Conservation (phyloP, 495 filamentous ascomycete genomes). For the Paragyromitra xinjiangensis region DNA sequence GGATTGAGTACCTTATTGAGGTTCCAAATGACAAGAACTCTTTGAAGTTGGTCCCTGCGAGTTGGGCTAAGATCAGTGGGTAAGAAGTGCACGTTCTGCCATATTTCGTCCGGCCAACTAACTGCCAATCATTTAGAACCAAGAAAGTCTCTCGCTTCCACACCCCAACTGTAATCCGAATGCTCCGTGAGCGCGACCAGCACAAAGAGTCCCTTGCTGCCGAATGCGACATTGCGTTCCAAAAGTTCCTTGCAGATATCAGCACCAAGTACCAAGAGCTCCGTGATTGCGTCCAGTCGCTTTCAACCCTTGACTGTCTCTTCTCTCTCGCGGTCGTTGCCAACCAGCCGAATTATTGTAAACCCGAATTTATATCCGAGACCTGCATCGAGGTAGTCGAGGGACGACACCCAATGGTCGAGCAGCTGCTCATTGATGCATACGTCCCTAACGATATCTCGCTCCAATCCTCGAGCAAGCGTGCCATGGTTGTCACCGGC, state of each 20-base stretch:
- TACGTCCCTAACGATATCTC: conserved; percentile 93
- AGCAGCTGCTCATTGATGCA: conserved; percentile 81
- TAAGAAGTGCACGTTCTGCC: not conserved
- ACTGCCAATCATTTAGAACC: conserved; percentile 61
- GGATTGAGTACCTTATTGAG: conserved; percentile 95
- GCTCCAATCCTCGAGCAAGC: conserved; percentile 66
- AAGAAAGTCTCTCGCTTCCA: conserved; percentile 94
- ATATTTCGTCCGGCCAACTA: not conserved
- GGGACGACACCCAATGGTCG: conserved; percentile 95
- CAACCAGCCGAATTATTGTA: conserved; percentile 84
- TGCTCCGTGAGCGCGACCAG: conserved; percentile 90
- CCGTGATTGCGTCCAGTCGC: conserved; percentile 84
- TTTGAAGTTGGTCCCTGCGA: conserved; percentile 86
- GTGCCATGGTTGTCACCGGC: conserved; percentile 85
- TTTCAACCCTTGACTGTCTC: conserved; percentile 89
- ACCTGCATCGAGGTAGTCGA: conserved; percentile 74
- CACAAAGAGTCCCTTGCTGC: conserved; percentile 92
- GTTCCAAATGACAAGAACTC: conserved; percentile 75
- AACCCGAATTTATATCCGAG: conserved; percentile 78
- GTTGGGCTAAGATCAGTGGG: conserved; percentile 88
- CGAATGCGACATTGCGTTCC: conserved; percentile 89
- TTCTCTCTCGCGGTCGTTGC: conserved; percentile 86
- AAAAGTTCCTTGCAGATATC: conserved; percentile 72
- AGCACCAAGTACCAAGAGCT: conserved; percentile 84
- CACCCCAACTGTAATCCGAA: conserved; percentile 82